Evolutionary conservation across 306 rosid species (phyloP), one percentile per base, ranked within the genome.

Genomic region (Acacia melanoxylon): DNA sequence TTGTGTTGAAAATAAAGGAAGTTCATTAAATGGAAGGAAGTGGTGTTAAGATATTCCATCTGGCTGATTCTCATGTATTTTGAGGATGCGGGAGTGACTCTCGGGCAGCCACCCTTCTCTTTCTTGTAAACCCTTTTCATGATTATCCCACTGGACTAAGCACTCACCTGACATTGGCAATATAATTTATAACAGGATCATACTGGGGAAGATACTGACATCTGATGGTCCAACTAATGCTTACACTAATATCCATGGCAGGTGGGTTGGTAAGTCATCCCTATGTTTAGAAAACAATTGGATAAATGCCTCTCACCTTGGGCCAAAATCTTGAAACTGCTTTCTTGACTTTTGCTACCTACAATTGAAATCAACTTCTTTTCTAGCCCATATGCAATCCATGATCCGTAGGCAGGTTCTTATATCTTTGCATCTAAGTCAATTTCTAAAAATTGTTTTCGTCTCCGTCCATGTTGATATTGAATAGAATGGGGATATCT

Each of bases 231-330:
- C 94, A 84, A 91, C 87, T 84, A 91, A 85, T 81, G 97, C 98
- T 80, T 95, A 88, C 90, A 95, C 97, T 79, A 71, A 88, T 84
- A 85, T 93, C 80, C 90, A 86, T 89, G 91, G 90, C 92, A 95
- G 99, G 99, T 95, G 92, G 97, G 98, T 95, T 87, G 92, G 97
- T 89, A 91, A 90, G 92, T 89, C 86, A 74, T 85, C 83, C 79
- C 63, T 67, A 73, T 85, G 86, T 89, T 66, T 81, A 74, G 84
- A 83, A 79, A 79, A 72, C 78, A 77, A 81, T 74, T 77, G 77
- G 49, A 79, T 58, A 86, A 80, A 80, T 76, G 86, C 76, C 93
- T 80, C 75, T 68, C 59, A 70, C 75, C 75, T 78, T 82, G 84
- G 58, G 84, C 77, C 80, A 72, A 85, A 85, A 80, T 78, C 82